Evolutionary conservation across 2,329 filamentous ascomycete genomes (phyloP), one percentile per base, ranked within the genome.

Genomic region (Talaromyces pinophilus): DNA sequence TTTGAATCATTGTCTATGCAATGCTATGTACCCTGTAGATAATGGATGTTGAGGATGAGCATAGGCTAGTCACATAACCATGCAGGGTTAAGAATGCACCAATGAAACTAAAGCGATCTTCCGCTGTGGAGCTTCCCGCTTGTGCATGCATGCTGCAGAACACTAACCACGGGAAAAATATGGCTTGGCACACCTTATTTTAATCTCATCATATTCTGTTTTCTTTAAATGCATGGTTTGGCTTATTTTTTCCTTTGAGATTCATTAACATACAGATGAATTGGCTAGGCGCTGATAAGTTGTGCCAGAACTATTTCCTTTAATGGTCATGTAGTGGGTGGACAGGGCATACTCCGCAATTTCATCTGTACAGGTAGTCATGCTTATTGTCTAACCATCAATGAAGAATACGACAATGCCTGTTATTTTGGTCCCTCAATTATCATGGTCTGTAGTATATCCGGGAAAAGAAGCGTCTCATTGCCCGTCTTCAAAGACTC

Each of bases 181-280:
- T 25, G 40, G 57, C 63, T 65, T 65, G 63, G 63, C 63, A 30
- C 22, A 57, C 57, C 50, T 65, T 65, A 65, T 35, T 61, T 62
- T 42, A 62, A 65, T 48, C 64, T 55, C 59, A 48, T 48, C 48
- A 28, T 19, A 57, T 25, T n/a, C 5, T 52, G 25, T 3, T 59
- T 8, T 48, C 40, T 17, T 19, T 15, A 11, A 25, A 22, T 22
- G 33, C 5, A 57, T 22, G 11, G 30, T 7, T 40, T 4, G 33
- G 4, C 30, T 25, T 22, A 8, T 35, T 10, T 40, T 25, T 11
- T 17, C 28, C 28, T 40, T 38, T 57, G 10, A 40, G 11, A 22
- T 4, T 38, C 4, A 19, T 38, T 15, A 2, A 1, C 2, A 22
- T 13, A 38, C 4, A 15, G 33, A 38, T 38, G 3, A 11, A 57